Evolutionary conservation across 23 red algal species (phyloP).

Genomic region (Pyropia yezoensis): DNA sequence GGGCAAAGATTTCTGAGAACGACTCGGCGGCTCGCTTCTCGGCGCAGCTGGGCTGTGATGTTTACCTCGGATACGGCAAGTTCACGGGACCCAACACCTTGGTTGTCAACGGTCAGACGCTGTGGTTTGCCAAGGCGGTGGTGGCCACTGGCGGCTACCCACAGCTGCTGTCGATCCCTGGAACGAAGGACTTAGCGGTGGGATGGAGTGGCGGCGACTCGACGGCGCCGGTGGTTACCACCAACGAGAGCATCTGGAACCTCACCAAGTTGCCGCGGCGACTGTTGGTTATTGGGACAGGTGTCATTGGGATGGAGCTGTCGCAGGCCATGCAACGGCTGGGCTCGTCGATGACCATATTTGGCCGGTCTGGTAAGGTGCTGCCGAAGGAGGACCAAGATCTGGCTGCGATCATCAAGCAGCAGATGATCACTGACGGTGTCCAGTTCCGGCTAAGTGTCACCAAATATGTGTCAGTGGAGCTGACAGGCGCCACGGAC

Average conservation of each 20-base stretch:
- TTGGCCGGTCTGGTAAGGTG: conserved; percentile 51
- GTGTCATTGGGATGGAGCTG: conserved; percentile 65
- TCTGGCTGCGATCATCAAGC: conserved; percentile 24
- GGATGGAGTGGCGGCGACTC: no score
- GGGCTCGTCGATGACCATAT: conserved; percentile 36
- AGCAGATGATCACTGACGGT: conserved; percentile 42
- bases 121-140: conserved; percentile 41
- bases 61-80: conserved; percentile 52
- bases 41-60: conserved; percentile 58
- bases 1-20: conserved; percentile 48
- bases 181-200: conserved; percentile 22
- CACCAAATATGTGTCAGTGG: conserved; percentile 23
- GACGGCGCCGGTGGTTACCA: conserved; percentile 27
- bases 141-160: conserved; percentile 60
- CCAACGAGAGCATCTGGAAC: conserved; percentile 69
- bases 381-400: conserved; percentile 69
- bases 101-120: conserved; percentile 37
- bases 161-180: conserved; percentile 36
- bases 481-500: conserved; percentile 21
- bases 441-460: conserved; percentile 39
- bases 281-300: conserved; percentile 51
- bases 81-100: conserved; percentile 26
- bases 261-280: conserved; percentile 47
- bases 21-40: conserved; percentile 54
- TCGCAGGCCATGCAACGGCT: conserved; percentile 57